Percentiles rank a stretch among this genome's conserved stretches.
These are phyloP conservation scores for Phallus indusiatus DNA, from an alignment of 768 basidiomycete species.

Conservation along the genomic window DNA sequence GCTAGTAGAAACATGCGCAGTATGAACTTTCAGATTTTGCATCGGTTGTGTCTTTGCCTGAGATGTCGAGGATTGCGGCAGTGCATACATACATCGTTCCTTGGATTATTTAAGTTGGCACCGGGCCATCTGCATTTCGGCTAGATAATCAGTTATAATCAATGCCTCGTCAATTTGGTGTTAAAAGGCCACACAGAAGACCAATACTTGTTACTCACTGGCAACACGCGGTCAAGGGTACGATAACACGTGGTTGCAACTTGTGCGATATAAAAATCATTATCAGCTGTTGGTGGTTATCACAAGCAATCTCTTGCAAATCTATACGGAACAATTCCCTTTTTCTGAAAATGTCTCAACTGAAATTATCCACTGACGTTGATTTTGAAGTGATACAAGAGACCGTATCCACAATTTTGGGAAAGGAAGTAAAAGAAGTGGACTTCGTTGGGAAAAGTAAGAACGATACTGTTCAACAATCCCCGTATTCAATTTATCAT, in stretches of 20 bases:
- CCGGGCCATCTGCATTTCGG: too few relatives aligned
- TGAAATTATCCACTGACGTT: conserved; percentile 9
- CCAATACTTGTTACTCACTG: neutral
- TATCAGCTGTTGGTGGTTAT: neutral
- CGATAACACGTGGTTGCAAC: neutral
- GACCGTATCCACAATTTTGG: conserved; percentile 12
- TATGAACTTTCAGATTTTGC: too few relatives aligned
- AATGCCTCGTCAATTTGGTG: too few relatives aligned
- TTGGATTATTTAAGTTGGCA: too few relatives aligned
- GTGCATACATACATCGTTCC: too few relatives aligned
- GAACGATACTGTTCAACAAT: neutral
- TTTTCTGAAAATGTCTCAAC: conserved; percentile 1
- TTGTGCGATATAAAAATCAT: neutral
- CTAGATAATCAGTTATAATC: too few relatives aligned
- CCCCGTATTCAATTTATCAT: conserved; percentile 11
- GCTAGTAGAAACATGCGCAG: neutral
- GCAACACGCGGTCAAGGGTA: conserved; percentile 3
- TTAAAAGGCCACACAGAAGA: too few relatives aligned
- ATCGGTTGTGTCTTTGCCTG: too few relatives aligned
- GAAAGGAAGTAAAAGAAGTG: conserved; percentile 13
- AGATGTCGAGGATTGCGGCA: too few relatives aligned
- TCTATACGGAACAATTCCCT: neutral
- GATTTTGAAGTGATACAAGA: conserved; percentile 16
- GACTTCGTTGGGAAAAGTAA: conserved; percentile 19
- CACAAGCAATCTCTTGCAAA: neutral